Evolutionary conservation across 2,329 filamentous ascomycete genomes (phyloP), one percentile per base, ranked within the genome.

Genomic region (Sarocladiaceae sp.): DNA sequence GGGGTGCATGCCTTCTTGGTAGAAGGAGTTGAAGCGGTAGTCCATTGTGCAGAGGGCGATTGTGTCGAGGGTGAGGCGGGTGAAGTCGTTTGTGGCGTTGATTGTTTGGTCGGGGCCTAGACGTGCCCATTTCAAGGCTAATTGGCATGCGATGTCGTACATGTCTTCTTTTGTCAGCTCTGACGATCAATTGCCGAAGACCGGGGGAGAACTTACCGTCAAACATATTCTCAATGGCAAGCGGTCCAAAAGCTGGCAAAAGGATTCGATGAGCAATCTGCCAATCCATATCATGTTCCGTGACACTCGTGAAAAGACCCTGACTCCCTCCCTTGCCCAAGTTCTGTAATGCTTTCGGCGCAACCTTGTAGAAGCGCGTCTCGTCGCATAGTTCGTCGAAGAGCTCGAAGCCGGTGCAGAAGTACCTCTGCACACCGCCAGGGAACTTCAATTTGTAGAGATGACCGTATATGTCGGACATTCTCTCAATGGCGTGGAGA

Each of bases 21-120:
- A 91, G 66, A 85, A 90, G 1, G 80, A 85, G 67, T 90, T 90
- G 74, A 90, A 90, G 17, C 87, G 82, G 54, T 77, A 86, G 33
- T 80, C 79, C 82, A 88, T 86, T n/a, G 81, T 73, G 64, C 85
- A 87, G 2, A 91, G 74, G 1, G 84, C 84, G 8, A 91, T 76
- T 0, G 86, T 87, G 62, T 91, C 87, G 2, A 91, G 75, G 0
- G 87, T 83, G 28, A 90, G 70, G n/a, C 86, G 78, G 2, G 86
- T 88, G 56, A 88, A 88, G 64, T 89, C 84, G 17, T 86, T 82
- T 0, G 80, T 76, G 0, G 80, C 79, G 40, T 75, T 70, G 53
- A 91, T 86, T 10, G 77, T 71, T 40, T 75, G 64, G 2, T 72
- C 64, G 1, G 80, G 69, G 0, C 87, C 87, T 57, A 81, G 74